These are phyloP conservation scores for Leptodermis oblonga DNA, from an alignment of 257 asterid species.

Conservation along the genomic window DNA sequence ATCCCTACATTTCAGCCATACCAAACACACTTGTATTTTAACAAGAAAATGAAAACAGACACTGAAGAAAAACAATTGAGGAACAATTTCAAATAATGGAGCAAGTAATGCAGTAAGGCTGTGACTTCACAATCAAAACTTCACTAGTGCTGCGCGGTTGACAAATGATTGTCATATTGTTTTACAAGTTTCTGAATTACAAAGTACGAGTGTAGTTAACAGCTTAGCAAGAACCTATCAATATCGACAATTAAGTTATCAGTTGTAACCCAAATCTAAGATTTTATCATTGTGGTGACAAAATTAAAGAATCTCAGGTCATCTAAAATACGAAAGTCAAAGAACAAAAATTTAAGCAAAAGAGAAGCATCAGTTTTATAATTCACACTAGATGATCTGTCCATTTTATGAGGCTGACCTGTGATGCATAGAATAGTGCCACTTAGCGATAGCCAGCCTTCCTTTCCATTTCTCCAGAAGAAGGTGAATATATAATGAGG, in stretches of 20 bases:
- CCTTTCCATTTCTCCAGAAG: constrained; percentile 36
- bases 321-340: neutral
- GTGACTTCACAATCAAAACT: neutral
- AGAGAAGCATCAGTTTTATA: neutral
- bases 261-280: neutral
- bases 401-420: constrained; percentile 17
- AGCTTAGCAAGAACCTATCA: no score
- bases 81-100: neutral
- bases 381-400: neutral
- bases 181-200: neutral
- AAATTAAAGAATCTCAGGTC: neutral
- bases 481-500: constrained; percentile 29
- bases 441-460: constrained; percentile 36
- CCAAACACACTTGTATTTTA: neutral
- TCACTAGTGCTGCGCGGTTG: neutral
- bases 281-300: neutral
- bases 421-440: constrained; percentile 41
- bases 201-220: neutral
- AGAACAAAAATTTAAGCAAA: neutral
- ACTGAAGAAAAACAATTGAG: neutral
- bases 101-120: neutral
- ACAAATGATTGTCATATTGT: neutral
- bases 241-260: neutral
- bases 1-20: neutral
- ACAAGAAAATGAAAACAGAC: neutral